phyloP scores from a whole-genome alignment of 1,284 basidiomycete genomes.

The Anthracocystis walkeri region DNA sequence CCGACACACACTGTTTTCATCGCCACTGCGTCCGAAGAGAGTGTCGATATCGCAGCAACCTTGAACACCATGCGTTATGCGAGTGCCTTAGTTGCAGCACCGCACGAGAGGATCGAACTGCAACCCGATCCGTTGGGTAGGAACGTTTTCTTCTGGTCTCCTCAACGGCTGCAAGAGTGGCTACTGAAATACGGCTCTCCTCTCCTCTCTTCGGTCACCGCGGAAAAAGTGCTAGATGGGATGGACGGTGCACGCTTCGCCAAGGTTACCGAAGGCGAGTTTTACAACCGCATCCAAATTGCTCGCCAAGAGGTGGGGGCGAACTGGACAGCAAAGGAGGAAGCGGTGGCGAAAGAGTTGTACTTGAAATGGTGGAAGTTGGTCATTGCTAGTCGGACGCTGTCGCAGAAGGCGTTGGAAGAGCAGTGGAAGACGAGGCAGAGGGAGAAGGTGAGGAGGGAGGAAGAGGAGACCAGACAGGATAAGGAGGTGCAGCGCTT shows the following conservation, averaged over 20 bases:
- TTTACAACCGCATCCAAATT: constrained; percentile 4
- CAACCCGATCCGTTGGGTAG: constrained; percentile 18
- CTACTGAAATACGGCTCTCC: constrained; percentile 17
- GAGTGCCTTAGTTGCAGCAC: constrained; percentile 5
- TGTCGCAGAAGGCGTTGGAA: constrained; percentile 26
- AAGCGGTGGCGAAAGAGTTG: constrained; percentile 16
- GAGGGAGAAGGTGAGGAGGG: constrained; percentile 9
- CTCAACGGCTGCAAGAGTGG: constrained; percentile 8
- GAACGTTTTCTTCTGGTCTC: constrained; percentile 33
- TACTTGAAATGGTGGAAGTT: constrained; percentile 45
- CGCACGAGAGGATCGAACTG: constrained; percentile 12
- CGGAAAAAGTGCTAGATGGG: neutral
- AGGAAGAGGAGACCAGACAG: constrained; percentile 11
- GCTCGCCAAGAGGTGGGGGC: neutral
- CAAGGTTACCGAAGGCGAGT: constrained; percentile 23
- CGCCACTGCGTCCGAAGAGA: constrained; percentile 26
- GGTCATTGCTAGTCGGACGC: constrained; percentile 26
- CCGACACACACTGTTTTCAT: constrained; percentile 38
- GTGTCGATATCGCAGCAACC: constrained; percentile 16
- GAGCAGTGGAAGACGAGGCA: constrained; percentile 32
- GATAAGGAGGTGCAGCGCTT: constrained; percentile 24
- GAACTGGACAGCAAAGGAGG: neutral
- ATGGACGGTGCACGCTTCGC: constrained; percentile 19
- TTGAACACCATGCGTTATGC: constrained; percentile 39
- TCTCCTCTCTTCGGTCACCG: neutral